Conservation (phyloP, 2,329 filamentous ascomycete genomes). For the Cytospora piceae region DNA sequence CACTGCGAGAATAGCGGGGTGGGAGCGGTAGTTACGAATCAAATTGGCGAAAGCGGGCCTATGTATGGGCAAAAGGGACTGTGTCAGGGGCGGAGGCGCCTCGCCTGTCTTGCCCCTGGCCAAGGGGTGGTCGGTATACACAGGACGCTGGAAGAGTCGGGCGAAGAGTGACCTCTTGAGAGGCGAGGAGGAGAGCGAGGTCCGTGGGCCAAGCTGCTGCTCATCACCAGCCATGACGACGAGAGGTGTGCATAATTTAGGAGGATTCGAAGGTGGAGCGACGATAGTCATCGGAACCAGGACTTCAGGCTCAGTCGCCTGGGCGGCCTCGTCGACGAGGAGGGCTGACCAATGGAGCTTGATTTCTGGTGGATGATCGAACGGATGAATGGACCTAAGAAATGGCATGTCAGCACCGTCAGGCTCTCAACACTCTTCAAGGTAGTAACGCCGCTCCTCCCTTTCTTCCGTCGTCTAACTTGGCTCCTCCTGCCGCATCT, state of each 20-base stretch:
- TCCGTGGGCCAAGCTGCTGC: constrained; percentile 34
- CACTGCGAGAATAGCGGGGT: constrained; percentile 34
- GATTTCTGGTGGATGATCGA: constrained; percentile 6
- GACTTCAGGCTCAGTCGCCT: constrained; percentile 34
- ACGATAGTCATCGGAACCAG: constrained; percentile 33
- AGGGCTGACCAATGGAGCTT: constrained; percentile 35
- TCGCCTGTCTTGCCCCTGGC: constrained; percentile 29
- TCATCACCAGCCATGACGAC: constrained; percentile 37
- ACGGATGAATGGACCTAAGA: constrained; percentile 28
- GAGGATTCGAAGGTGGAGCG: constrained; percentile 28
- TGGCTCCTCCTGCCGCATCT: neutral
- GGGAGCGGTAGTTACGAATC: constrained; percentile 35
- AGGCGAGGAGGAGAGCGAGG: constrained; percentile 28
- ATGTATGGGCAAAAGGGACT: constrained; percentile 32
- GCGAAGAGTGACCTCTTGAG: constrained; percentile 33
- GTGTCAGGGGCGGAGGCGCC: constrained; percentile 20
- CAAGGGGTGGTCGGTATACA: constrained; percentile 35
- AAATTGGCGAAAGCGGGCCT: constrained; percentile 35
- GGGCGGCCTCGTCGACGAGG: constrained; percentile 36
- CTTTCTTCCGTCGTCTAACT: neutral
- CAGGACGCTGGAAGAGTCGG: constrained; percentile 32
- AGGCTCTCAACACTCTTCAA: neutral
- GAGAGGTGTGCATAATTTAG: constrained; percentile 28
- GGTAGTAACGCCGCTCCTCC: neutral
- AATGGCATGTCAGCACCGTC: neutral